These are phyloP conservation scores for Vitellaria paradoxa DNA, from an alignment of 179 eudicot species.

Conservation along the genomic window DNA sequence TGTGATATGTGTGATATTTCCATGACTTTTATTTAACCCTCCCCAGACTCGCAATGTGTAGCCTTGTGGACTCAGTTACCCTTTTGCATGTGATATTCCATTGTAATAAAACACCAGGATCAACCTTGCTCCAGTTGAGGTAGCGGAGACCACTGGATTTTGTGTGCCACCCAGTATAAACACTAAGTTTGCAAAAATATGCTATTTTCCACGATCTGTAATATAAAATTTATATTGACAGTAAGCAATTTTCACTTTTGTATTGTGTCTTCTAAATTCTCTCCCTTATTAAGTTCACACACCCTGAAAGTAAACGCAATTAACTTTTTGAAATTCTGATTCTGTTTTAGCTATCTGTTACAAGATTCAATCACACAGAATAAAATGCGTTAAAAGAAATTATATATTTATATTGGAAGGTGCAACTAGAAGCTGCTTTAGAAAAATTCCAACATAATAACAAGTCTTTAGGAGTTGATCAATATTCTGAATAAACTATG, in stretches of 20 bases:
- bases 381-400: not conserved
- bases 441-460: not conserved
- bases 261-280: not conserved
- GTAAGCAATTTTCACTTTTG: not conserved
- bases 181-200: too few relatives aligned
- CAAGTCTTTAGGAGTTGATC: not conserved
- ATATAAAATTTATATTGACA: not conserved
- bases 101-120: too few relatives aligned
- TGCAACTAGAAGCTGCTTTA: not conserved
- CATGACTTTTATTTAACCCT: too few relatives aligned
- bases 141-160: too few relatives aligned
- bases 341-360: constrained; percentile 5
- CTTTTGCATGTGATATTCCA: too few relatives aligned
- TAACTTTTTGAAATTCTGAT: not conserved
- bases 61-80: too few relatives aligned
- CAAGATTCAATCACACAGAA: not conserved
- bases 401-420: not conserved
- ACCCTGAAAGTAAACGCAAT: not conserved
- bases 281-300: not conserved
- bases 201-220: too few relatives aligned
- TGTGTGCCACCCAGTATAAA: too few relatives aligned
- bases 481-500: not conserved
- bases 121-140: too few relatives aligned
- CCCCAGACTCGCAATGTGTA: too few relatives aligned
- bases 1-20: too few relatives aligned